Evolutionary conservation across 2,329 filamentous ascomycete genomes (phyloP), one percentile per base, ranked within the genome.

Genomic region (Fusarium neocosmosporiellum): DNA sequence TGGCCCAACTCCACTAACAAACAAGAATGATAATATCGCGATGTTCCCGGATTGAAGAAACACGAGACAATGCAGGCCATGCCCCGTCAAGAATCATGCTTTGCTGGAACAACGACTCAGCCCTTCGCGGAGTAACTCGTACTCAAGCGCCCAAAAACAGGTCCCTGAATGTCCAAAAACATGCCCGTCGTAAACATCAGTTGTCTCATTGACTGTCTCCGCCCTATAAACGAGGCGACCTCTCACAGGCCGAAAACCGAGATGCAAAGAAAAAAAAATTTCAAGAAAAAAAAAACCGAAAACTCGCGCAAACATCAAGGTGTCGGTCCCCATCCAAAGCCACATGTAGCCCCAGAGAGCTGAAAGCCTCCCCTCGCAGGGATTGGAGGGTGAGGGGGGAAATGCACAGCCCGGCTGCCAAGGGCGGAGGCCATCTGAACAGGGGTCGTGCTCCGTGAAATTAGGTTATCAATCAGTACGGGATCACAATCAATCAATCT

Each of bases 401-500:
- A 36, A 57, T 59, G 36, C 53, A 36, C 50, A 34, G 36, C 59
- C 34, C 20, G 29, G 27, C 29, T 65, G 55, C 53, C 57, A 50
- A 50, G 58, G 43, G 63, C 66, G 41, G 60, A 61, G 69, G 48
- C 34, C 58, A 33, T 29, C 57, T 59, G 34, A 60, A 55, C 64
- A 69, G 65, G 63, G 70, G 50, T 37, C 14, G 53, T 34, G 58
- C 39, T 62, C 41, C 57, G 27, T 59, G 60, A 60, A 70, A 68
- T 76, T 73, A 73, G 54, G 75, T 77, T 77, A 77, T 77, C 75
- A 77, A 77, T 77, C 75, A 77, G 73, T 41, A 60, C 54, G 29
- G 55, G 60, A 63, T 71, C 62, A 43, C 53, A 73, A 73, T 73
- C 70, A 69, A 73, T 72, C 68, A 66, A 54, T 62, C 31, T 41